Evolutionary conservation across 257 asterid genomes (phyloP).

Genomic region (Ophiorrhiza pumila): DNA sequence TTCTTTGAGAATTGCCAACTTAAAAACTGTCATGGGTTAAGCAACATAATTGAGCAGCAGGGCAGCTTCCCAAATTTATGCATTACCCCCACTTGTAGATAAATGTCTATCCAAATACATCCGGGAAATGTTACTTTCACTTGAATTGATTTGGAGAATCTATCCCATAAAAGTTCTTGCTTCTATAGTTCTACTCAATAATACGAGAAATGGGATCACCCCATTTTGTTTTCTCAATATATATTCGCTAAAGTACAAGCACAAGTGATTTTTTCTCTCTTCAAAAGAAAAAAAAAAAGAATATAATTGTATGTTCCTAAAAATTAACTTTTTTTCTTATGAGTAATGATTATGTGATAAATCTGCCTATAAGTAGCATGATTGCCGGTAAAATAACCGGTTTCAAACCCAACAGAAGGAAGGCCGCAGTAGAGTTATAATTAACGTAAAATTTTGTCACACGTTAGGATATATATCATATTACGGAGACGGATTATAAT

Average conservation of each 20-base stretch:
- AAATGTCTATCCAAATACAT: not conserved
- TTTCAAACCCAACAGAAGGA: no score
- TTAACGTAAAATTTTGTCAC: no score
- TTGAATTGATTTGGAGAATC: not conserved
- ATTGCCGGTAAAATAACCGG: no score
- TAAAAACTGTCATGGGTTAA: not conserved
- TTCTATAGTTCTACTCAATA: not conserved
- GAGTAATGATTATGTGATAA: no score
- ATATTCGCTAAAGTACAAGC: not conserved
- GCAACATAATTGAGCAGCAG: constrained; percentile 25
- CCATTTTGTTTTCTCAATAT: not conserved
- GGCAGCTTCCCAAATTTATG: constrained; percentile 20
- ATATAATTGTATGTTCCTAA: no score
- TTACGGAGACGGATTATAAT: no score
- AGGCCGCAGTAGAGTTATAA: no score
- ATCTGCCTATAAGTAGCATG: no score
- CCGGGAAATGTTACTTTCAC: constrained; percentile 4
- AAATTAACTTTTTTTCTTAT: no score
- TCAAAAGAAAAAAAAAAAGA: no score
- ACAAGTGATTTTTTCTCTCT: not conserved
- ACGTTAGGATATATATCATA: no score
- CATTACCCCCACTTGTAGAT: not conserved
- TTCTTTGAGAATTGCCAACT: not conserved
- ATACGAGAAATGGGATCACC: not conserved
- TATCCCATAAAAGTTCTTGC: not conserved